Base-by-base conservation (phyloP, 371 early-diverging fungal species). In the Mucor sp. region DNA sequence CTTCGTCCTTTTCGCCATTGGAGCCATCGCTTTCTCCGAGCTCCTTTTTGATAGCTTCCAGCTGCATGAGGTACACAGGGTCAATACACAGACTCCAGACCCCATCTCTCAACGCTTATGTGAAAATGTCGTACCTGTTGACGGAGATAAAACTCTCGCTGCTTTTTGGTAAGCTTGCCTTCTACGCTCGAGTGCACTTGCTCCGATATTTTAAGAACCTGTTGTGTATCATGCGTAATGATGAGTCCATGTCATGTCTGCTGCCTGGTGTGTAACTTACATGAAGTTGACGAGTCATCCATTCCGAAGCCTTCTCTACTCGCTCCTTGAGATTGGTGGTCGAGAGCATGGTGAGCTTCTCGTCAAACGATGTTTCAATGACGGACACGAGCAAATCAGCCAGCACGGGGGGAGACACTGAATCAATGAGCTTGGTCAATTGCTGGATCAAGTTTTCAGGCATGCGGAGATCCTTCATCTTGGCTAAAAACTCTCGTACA, bases 11-110 rank as follows among this genome's bases (percentile, higher is more conserved):
- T 79, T 28, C 70, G 65, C 44, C 48, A 7, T 43, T 57, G 17
- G 50, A 43, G 25, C 70, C 62, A 37, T 74, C 70, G 2, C 60
- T 60, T 69, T 93, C 91, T 6, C 92, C 92, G 3, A 92, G 83
- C 61, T 94, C 93, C 62, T 91, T 87, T 69, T 92, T 92, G 69
- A 95, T 93, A 4, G 93, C 94, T 43, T 90, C 89, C 58, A 94
- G 78, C 88, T 48, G n/a, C 1, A 19, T 6, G 11, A 48, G 48
- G 4, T 21, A 47, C 47, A 48, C 4, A n/a, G 2, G 3, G 14
- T 14, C 8, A 5, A 14, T 41, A 1, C 9, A 12, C 37, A 41
- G 15, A 4, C 17, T n/a, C n/a, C n/a, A n/a, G n/a, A n/a, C n/a
- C n/a, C n/a, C n/a, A n/a, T n/a, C n/a, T n/a, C n/a, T n/a, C n/a